Base-by-base conservation (phyloP, 2,329 filamentous ascomycete genomes). In the Tolypocladium tropicale region DNA sequence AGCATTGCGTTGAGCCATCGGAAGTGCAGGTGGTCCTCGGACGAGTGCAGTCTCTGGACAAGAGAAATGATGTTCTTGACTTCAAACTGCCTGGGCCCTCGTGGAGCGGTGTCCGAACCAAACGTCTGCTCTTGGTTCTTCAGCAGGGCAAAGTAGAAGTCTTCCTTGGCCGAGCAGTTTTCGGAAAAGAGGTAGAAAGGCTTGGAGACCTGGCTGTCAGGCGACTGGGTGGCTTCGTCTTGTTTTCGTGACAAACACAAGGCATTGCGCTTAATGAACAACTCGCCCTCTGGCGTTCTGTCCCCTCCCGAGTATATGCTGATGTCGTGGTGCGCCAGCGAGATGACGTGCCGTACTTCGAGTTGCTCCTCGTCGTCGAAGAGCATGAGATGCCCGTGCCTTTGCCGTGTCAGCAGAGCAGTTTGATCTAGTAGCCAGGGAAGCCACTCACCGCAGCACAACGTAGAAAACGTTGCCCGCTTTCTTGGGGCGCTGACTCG, bases 151-250 rank as follows among this genome's bases (percentile, higher is more conserved):
- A 96, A 93, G 70, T 99, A 99, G 72, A 99, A 97, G 68, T 99
- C 94, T 71, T 99, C 94, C 70, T 99, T 99, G 51, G 94, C 90
- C 0, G 92, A 96, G 68, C 90, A 90, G 65, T 95, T 96, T 62
- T 97, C 91, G 0, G 90, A 95, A 71, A 97, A 99, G 5, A 99
- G 77, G 67, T 86, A 97, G 73, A 96, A 97, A 0, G 94, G 91
- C 62, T 89, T 92, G 7, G 89, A 85, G 3, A 80, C 67, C 36
- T 76, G 77, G 39, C 70, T 74, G 60, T 85, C 83, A 4, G 81
- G 78, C 3, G 78, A 74, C 32, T 78, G 63, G 18, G 86, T 82
- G 30, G 75, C 73, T 30, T 76, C 76, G 34, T 80, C 77, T 36
- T 73, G 69, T 64, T 82, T 86, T 62, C 90, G 81, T n/a, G 83